These are phyloP conservation scores for Penicillium olsonii DNA, from an alignment of 2,329 filamentous ascomycete species.

Conservation along the genomic window DNA sequence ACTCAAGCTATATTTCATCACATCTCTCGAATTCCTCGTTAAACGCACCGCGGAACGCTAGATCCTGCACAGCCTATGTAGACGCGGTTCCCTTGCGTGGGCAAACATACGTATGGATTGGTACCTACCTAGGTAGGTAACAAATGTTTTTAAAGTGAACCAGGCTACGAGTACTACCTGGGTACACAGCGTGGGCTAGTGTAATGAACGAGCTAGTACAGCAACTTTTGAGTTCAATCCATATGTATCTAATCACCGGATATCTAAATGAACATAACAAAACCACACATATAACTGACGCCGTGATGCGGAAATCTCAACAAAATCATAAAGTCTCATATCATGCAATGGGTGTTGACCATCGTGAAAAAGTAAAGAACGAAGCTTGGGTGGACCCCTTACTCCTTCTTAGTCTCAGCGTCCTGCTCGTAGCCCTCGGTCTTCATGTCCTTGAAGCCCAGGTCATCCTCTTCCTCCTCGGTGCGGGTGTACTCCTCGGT, in stretches of 20 bases:
- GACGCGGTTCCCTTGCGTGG: too few species aligned
- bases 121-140: too few species aligned
- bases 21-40: too few species aligned
- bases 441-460: conserved; percentile 91
- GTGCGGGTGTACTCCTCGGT: conserved; percentile 83
- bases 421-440: conserved; percentile 78
- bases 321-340: conserved; percentile 20
- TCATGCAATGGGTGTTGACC: conserved; percentile 25
- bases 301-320: conserved; percentile 18
- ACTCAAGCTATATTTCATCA: too few species aligned
- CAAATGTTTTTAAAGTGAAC: too few species aligned
- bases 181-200: neutral
- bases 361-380: conserved; percentile 13
- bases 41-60: too few species aligned
- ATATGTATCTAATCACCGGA: conserved; percentile 20
- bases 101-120: too few species aligned
- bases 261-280: conserved; percentile 22
- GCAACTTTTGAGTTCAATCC: conserved; percentile 10
- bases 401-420: conserved; percentile 24
- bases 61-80: too few species aligned
- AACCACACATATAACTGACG: conserved; percentile 28
- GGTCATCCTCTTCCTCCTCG: conserved; percentile 87
- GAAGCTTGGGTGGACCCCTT: conserved; percentile 20
- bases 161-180: too few species aligned
- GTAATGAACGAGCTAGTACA: neutral